Evolutionary conservation across 148 eudicot species (phyloP).

Genomic region (Chenopodium album): DNA sequence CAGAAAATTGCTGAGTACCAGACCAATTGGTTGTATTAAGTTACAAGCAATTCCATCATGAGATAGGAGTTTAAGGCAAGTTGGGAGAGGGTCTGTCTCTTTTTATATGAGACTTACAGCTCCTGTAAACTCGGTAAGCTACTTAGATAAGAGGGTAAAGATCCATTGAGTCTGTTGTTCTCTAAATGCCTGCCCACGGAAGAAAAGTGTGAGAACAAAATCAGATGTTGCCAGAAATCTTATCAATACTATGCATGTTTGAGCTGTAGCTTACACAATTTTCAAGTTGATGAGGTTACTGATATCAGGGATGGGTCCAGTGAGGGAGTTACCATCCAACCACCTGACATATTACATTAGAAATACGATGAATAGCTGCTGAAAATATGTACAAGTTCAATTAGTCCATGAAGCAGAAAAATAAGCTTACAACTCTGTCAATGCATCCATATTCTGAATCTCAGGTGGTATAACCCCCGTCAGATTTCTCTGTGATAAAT

Average conservation of each 20-base stretch:
- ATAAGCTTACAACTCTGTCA: slow-evolving; percentile 74
- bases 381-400: slow-evolving; percentile 5
- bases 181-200: slow-evolving; percentile 73
- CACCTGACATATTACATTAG: slow-evolving; percentile 42
- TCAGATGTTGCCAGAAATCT: slow-evolving; percentile 10
- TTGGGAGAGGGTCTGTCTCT: neutral
- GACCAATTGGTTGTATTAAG: slow-evolving; percentile 8
- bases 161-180: slow-evolving; percentile 73
- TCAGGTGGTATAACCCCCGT: slow-evolving; percentile 66
- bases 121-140: slow-evolving; percentile 75
- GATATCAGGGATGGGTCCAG: slow-evolving; percentile 67
- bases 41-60: neutral
- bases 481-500: slow-evolving; percentile 63
- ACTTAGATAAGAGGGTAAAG: slow-evolving; percentile 74
- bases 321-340: slow-evolving; percentile 60
- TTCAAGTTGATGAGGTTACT: slow-evolving; percentile 55
- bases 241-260: slow-evolving; percentile 10
- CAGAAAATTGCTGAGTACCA: slow-evolving; percentile 2
- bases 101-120: slow-evolving; percentile 50
- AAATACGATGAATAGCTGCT: neutral
- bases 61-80: neutral
- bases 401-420: neutral
- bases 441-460: slow-evolving; percentile 72
- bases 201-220: neutral
- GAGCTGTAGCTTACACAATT: slow-evolving; percentile 55